Base-by-base conservation (phyloP, 768 basidiomycete species). In the Phanerochaete carnosa region DNA sequence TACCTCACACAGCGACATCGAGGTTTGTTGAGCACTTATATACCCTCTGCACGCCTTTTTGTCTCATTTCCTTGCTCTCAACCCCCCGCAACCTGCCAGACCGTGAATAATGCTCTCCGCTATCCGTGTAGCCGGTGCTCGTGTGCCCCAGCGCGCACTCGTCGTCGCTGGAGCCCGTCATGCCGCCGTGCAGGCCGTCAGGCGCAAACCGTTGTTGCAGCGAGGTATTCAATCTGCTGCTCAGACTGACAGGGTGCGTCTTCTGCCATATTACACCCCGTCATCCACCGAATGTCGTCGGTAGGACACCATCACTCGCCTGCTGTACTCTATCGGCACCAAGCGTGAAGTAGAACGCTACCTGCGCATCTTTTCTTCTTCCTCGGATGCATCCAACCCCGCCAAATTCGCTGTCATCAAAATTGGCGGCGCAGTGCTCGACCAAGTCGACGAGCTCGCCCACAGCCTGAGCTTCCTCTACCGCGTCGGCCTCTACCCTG, bases 391-490 rank as follows among this genome's bases (percentile, higher is more conserved):
- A 2, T 87, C 92, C 16, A 87, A 93, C 61, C 92, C 93, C 43
- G 95, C 95, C 62, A 96, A 94, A 74, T 97, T 97, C 69, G 95
- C 94, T 39, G 97, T 99, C 61, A 89, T 99, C 81, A 99, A 99
- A 77, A 88, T 99, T 67, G 97, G 97, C 61, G 97, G 97, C 50
- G 96, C 93, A 8, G 95, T 98, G 45, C 82, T 99, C 6, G 90
- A 89, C 68, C 85, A 98, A 61, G 78, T 98, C 55, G 90, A 98
- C 64, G 95, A 98, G 65, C 87, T 99, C 50, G 95, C 95, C 4
- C 85, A 95, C 54, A 96, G 92, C 64, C 82, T 99, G 67, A 95
- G 94, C 75, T 99, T 98, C 80, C 80, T 99, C 61, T 96, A 96
- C 76, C 87, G 95, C 32, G 90, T 99, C 52, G 97, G 97, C 3